These are phyloP conservation scores for Ceratocystis alfenasii DNA, from an alignment of 2,329 filamentous ascomycete species.

Conservation along the genomic window DNA sequence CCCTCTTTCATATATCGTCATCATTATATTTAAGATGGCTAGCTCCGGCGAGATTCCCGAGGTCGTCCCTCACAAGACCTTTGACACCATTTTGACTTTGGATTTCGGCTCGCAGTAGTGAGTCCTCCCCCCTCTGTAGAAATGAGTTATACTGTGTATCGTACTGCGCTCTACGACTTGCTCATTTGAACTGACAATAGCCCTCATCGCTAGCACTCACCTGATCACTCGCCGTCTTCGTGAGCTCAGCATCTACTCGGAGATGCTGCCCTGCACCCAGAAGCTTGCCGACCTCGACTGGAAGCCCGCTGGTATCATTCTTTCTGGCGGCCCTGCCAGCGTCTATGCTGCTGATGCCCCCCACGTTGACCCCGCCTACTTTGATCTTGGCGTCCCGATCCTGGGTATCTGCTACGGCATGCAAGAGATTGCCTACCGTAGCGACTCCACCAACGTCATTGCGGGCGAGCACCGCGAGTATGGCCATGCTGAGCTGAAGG, in stretches of 20 bases:
- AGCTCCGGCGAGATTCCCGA: conserved; percentile 15
- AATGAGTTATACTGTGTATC: neutral
- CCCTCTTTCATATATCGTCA: neutral
- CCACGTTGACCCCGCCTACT: conserved; percentile 67
- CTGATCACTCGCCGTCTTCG: conserved; percentile 64
- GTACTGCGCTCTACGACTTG: neutral
- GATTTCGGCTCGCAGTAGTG: conserved; percentile 46
- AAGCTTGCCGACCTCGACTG: conserved; percentile 65
- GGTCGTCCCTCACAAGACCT: conserved; percentile 30
- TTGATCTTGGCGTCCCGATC: conserved; percentile 54
- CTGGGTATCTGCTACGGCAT: conserved; percentile 48
- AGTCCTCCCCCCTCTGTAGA: neutral
- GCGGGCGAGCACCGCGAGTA: conserved; percentile 41
- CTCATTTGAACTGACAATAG: neutral
- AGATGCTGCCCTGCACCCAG: conserved; percentile 79
- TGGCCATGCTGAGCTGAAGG: conserved; percentile 54
- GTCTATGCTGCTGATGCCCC: conserved; percentile 70
- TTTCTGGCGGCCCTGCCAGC: conserved; percentile 44
- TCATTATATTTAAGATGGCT: conserved; percentile 14
- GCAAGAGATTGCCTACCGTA: conserved; percentile 54
- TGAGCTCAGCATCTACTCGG: conserved; percentile 69
- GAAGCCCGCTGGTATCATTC: conserved; percentile 72
- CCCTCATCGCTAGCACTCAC: conserved; percentile 51
- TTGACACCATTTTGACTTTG: conserved; percentile 54
- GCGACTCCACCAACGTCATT: conserved; percentile 48